Base-by-base conservation (phyloP, 2,329 filamentous ascomycete genomes). In the Fonsecaea erecta region DNA sequence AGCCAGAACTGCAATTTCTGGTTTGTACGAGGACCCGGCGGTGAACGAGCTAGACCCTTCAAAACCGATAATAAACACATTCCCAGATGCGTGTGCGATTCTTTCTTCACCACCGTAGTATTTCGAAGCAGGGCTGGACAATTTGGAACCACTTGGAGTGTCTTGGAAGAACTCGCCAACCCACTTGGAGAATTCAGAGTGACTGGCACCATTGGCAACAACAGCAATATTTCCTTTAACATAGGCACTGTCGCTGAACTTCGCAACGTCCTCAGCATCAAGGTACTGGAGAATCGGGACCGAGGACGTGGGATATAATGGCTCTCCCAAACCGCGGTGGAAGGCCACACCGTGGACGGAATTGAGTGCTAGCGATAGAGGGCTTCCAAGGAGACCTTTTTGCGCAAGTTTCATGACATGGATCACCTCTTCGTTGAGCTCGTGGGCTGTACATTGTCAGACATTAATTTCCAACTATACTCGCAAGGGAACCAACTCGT, bases 71-170 rank as follows among this genome's bases (percentile, higher is more conserved):
- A 97, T 91, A 73, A 97, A 78, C 51, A 93, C 86, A 82, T 96
- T 97, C 72, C 91, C 90, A 70, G 84, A 83, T 66, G 83, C 84
- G 79, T 92, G 90, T 70, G 90, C 84, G 72, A 91, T 90, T 73
- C 95, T 92, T 83, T 96, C 92, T 85, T 99, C 93, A 76, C 95
- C 96, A 78, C 95, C 95, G 76, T 88, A 91, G 88, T 98, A 99
- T 81, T 93, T 95, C 77, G 88, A 86, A 70, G 90, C 83, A 71
- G 86, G 80, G 68, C 83, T 81, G 76, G 87, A 85, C 69, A 90
- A 80, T 46, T 81, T 73, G 69, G 83, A 68, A 64, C 79, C 74
- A 73, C 75, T 75, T 72, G 83, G 77, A 64, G 89, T 85, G 66
- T 85, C 84, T 77, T 88, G 87, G 85, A 99, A 98, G 86, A 97